Conservation (phyloP, 176 grass and related monocot species). For the Eragrostis nindensis region DNA sequence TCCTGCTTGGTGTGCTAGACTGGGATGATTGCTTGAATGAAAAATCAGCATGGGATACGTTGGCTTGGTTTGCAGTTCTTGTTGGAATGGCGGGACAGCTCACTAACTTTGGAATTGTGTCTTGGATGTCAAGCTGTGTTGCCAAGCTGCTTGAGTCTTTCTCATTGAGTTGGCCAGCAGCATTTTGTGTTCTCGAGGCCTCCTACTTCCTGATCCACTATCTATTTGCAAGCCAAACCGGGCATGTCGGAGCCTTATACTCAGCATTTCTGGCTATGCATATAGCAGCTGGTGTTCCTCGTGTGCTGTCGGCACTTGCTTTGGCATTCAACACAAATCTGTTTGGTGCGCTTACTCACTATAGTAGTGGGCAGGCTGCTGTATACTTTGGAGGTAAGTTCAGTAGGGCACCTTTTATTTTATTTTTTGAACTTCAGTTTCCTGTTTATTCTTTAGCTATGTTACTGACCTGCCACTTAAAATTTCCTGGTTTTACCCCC, state of each 20-base stretch:
- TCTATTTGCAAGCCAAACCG: slow-evolving; percentile 88
- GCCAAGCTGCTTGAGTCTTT: slow-evolving; percentile 69
- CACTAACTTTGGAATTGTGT: slow-evolving; percentile 78
- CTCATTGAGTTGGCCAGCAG: slow-evolving; percentile 72
- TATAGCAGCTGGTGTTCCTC: slow-evolving; percentile 72
- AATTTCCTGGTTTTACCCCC: background rate
- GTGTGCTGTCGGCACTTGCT: slow-evolving; percentile 65
- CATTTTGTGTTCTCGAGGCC: slow-evolving; percentile 73
- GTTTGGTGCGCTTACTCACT: slow-evolving; percentile 81
- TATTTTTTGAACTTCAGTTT: background rate
- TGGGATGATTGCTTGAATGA: slow-evolving; percentile 93
- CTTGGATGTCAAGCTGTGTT: slow-evolving; percentile 84
- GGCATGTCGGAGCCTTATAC: slow-evolving; percentile 83
- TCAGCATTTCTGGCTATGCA: slow-evolving; percentile 91
- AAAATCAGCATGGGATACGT: slow-evolving; percentile 90
- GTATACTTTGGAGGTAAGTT: slow-evolving; percentile 95
- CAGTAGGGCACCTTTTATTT: background rate
- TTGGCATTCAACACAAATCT: slow-evolving; percentile 85
- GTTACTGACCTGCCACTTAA: background rate
- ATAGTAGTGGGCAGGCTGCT: slow-evolving; percentile 84
- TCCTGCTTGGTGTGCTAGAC: slow-evolving; percentile 78
- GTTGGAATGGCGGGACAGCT: slow-evolving; percentile 88
- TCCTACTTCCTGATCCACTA: slow-evolving; percentile 90
- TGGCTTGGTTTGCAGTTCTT: slow-evolving; percentile 84
- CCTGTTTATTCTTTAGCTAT: background rate